These are phyloP conservation scores for Afroboletus lepidellus DNA, from an alignment of 1,284 basidiomycete species.

Conservation along the genomic window DNA sequence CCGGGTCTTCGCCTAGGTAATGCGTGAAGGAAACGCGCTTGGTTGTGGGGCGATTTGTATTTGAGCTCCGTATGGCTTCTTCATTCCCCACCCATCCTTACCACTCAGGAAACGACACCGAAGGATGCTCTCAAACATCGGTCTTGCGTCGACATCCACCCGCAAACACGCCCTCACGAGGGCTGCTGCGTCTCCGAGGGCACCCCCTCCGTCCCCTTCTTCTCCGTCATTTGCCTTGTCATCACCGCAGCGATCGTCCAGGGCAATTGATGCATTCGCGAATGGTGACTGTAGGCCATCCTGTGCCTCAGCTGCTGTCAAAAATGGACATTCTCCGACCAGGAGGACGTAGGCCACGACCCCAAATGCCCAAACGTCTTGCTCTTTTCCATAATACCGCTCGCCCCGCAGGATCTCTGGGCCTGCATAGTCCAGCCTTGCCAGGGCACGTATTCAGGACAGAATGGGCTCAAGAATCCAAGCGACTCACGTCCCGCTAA, in stretches of 20 bases:
- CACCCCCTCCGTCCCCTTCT: slow-evolving; percentile 78
- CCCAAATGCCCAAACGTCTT: slow-evolving; percentile 99
- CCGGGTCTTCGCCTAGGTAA: slow-evolving; percentile 24
- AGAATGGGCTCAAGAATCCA: slow-evolving; percentile 6
- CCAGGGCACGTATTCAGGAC: slow-evolving; percentile 15
- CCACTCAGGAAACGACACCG: slow-evolving; percentile 78
- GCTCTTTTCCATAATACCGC: slow-evolving; percentile 92
- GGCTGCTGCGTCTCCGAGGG: slow-evolving; percentile 75
- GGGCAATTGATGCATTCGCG: slow-evolving; percentile 64
- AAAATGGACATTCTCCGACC: slow-evolving; percentile 94
- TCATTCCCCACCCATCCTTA: slow-evolving; percentile 57
- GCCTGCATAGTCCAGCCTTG: slow-evolving; percentile 92
- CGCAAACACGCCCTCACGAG: slow-evolving; percentile 79
- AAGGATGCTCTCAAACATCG: slow-evolving; percentile 80
- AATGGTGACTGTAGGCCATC: slow-evolving; percentile 75
- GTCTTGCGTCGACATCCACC: slow-evolving; percentile 68
- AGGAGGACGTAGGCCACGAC: slow-evolving; percentile 96
- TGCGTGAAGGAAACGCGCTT: slow-evolving; percentile 33
- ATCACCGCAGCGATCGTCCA: slow-evolving; percentile 75
- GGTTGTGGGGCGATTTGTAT: slow-evolving; percentile 25
- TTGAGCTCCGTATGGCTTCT: slow-evolving; percentile 32
- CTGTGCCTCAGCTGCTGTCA: slow-evolving; percentile 81
- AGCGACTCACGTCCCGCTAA: slow-evolving; percentile 82
- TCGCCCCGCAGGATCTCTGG: slow-evolving; percentile 96
- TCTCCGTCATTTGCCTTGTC: slow-evolving; percentile 68